Conservation (phyloP, 225 moss, liverwort and hornwort genomes). For the Antitrichia curtipendula region DNA sequence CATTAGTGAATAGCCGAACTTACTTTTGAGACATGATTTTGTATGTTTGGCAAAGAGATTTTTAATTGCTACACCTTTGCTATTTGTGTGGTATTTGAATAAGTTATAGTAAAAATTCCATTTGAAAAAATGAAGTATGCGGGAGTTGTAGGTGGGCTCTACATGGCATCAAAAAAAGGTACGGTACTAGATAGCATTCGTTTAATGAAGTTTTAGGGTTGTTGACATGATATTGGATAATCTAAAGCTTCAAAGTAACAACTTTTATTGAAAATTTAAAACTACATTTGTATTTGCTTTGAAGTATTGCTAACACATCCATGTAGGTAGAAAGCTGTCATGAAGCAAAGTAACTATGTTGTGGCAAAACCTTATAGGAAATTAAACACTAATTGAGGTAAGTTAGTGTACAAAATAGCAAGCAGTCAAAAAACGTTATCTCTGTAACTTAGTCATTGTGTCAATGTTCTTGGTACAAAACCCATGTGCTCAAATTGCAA, state of each 20-base stretch:
- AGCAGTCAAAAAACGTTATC: neutral
- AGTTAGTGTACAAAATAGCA: neutral
- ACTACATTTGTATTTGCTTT: neutral
- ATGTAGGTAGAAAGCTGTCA: slow-evolving; percentile 66
- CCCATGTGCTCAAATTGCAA: slow-evolving; percentile 12
- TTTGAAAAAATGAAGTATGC: slow-evolving; percentile 65
- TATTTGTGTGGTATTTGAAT: neutral
- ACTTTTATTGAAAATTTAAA: neutral
- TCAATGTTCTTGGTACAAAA: neutral
- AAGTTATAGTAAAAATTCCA: slow-evolving; percentile 54
- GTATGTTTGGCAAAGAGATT: neutral
- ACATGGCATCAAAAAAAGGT: slow-evolving; percentile 82
- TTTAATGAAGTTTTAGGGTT: neutral
- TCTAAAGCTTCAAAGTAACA: neutral
- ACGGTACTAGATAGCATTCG: neutral
- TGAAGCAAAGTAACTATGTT: slow-evolving; percentile 58
- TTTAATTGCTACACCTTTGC: neutral
- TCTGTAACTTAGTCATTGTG: neutral
- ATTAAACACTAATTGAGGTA: slow-evolving; percentile 82
- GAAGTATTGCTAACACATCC: neutral
- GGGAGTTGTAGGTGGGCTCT: slow-evolving; percentile 86
- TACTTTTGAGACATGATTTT: neutral
- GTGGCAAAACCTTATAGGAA: slow-evolving; percentile 43
- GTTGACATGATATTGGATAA: neutral
- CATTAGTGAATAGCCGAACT: neutral